These are phyloP conservation scores for Lepiota brunneoincarnata DNA, from an alignment of 768 basidiomycete genomes.

Conservation along the genomic window DNA sequence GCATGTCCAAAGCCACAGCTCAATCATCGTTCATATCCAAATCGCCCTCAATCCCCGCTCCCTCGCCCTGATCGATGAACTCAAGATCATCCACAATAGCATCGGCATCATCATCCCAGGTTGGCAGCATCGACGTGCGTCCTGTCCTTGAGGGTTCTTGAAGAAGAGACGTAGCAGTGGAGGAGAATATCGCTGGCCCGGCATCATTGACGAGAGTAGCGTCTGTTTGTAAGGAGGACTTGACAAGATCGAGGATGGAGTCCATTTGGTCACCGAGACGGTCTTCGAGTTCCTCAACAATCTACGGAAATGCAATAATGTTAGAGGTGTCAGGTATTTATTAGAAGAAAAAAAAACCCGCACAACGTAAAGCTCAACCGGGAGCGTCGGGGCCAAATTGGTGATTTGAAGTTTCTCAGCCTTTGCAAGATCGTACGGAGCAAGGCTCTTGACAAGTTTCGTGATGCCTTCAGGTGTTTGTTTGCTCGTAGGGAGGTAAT, in stretches of 20 bases:
- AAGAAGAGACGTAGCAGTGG: conserved; percentile 2
- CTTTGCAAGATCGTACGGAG: conserved; percentile 75
- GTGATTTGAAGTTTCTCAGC: conserved; percentile 90
- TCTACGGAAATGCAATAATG: neutral
- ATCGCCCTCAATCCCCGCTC: conserved; percentile 67
- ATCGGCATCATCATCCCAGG: conserved; percentile 37
- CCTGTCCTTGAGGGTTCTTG: conserved; percentile 11
- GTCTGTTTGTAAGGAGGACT: conserved; percentile 16
- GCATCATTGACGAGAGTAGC: conserved; percentile 1
- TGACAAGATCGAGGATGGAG: conserved; percentile 60
- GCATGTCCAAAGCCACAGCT: too few species aligned
- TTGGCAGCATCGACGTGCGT: conserved; percentile 22
- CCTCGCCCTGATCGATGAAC: conserved; percentile 68
- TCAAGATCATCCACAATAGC: conserved; percentile 48
- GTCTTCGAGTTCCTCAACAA: conserved; percentile 89
- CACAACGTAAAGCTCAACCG: conserved; percentile 80
- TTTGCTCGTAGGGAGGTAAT: conserved; percentile 61
- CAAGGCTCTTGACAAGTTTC: conserved; percentile 63
- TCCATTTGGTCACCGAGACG: conserved; percentile 70
- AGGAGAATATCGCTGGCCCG: conserved; percentile 5
- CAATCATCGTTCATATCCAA: conserved; percentile 30
- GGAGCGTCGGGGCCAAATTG: conserved; percentile 80
- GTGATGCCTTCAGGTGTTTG: conserved; percentile 68
- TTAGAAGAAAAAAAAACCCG: neutral
- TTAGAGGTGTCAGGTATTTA: neutral